phyloP scores from a whole-genome alignment of 257 asterid species.

The Gynochthodes officinalis region DNA sequence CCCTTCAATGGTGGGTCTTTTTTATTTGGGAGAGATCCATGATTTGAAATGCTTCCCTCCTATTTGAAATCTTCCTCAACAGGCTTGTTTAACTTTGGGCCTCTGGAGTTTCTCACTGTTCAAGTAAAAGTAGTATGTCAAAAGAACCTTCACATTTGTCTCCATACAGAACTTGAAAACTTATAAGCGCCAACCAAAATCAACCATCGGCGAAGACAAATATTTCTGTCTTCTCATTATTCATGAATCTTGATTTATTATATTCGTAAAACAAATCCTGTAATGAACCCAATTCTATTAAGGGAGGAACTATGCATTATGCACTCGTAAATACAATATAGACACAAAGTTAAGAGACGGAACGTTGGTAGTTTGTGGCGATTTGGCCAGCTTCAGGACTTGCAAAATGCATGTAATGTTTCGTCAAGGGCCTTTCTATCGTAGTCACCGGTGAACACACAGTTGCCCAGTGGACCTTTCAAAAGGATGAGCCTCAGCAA shows the following conservation, averaged over 20 bases:
- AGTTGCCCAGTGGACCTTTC: conserved; percentile 86
- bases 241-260: neutral
- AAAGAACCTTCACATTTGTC: too few relatives aligned
- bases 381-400: conserved; percentile 32
- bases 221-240: neutral
- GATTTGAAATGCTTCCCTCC: conserved; percentile 15
- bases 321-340: neutral
- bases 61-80: too few relatives aligned
- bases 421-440: conserved; percentile 71
- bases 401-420: conserved; percentile 67
- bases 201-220: too few relatives aligned
- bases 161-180: too few relatives aligned
- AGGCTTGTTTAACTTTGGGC: too few relatives aligned
- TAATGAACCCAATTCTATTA: neutral
- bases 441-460: conserved; percentile 90
- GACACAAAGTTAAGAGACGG: neutral
- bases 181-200: too few relatives aligned
- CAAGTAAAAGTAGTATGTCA: neutral
- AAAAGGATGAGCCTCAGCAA: conserved; percentile 82
- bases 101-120: neutral
- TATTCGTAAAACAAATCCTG: neutral
- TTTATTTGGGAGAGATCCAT: too few relatives aligned
- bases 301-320: neutral
- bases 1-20: too few relatives aligned
- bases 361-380: neutral